phyloP scores from a whole-genome alignment of 1,284 basidiomycete species.

The Bondarzewia mesenterica region DNA sequence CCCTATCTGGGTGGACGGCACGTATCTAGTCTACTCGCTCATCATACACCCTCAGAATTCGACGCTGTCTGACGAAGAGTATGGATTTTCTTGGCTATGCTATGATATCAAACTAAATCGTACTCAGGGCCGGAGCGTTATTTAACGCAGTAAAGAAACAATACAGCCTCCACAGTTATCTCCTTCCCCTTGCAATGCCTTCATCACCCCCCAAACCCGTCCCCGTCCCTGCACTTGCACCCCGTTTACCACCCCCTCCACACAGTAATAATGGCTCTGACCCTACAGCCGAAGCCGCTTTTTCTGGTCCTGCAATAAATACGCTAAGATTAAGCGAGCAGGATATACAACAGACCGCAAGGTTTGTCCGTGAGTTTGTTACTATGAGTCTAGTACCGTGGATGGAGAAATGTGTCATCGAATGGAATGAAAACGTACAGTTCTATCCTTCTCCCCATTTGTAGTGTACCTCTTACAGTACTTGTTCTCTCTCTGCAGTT shows the following conservation, averaged over 20 bases:
- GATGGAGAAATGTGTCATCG: conserved; percentile 91
- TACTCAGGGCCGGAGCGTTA: conserved; percentile 56
- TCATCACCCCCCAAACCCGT: conserved; percentile 54
- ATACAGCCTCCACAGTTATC: conserved; percentile 65
- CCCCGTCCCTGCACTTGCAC: conserved; percentile 53
- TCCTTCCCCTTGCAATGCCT: conserved; percentile 56
- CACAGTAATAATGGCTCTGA: conserved; percentile 9
- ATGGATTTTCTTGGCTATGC: conserved; percentile 22
- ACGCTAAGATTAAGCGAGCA: conserved; percentile 55
- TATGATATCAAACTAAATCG: conserved; percentile 5
- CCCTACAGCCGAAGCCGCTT: conserved; percentile 8
- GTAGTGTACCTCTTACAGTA: not conserved
- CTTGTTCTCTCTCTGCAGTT: conserved; percentile 37
- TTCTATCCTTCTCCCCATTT: conserved; percentile 2
- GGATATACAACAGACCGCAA: conserved; percentile 76
- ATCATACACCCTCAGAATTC: conserved; percentile 69
- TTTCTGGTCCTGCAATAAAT: conserved; percentile 17
- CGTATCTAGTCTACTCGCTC: conserved; percentile 60
- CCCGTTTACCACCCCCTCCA: conserved; percentile 47
- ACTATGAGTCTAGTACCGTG: conserved; percentile 89
- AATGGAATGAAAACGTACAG: conserved; percentile 87
- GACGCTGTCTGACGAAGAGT: conserved; percentile 71
- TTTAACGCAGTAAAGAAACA: conserved; percentile 81
- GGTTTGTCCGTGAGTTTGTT: conserved; percentile 85
- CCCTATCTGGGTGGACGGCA: conserved; percentile 70